These are phyloP conservation scores for Verticillium dahliae DNA, from an alignment of 2,329 filamentous ascomycete species.

Conservation along the genomic window DNA sequence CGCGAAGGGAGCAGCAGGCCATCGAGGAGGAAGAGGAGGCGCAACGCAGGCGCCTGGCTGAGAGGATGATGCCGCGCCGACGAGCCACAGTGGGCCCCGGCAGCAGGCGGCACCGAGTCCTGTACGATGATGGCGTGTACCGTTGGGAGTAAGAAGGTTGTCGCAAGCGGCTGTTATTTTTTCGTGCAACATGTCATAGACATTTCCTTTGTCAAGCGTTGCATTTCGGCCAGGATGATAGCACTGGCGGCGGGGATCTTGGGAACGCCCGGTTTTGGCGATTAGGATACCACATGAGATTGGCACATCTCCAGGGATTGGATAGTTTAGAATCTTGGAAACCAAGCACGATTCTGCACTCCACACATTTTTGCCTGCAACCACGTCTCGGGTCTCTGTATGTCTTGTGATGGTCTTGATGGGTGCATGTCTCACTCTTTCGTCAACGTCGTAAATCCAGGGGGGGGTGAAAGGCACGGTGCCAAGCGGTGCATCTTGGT, in stretches of 20 bases:
- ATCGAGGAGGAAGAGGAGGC: slow-evolving; percentile 29
- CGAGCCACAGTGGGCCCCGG: slow-evolving; percentile 28
- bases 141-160: slow-evolving; percentile 29
- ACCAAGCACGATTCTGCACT: background rate
- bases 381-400: background rate
- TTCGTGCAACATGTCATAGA: background rate
- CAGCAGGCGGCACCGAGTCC: slow-evolving; percentile 25
- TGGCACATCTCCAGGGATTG: background rate
- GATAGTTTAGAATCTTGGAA: background rate
- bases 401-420: slow-evolving; percentile 1
- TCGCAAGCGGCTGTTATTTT: background rate
- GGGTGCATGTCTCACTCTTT: slow-evolving; percentile 3
- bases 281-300: background rate
- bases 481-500: background rate
- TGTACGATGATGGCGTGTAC: slow-evolving; percentile 31
- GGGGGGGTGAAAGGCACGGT: background rate
- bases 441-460: background rate
- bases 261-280: background rate
- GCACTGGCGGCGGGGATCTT: background rate
- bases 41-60: slow-evolving; percentile 28
- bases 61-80: slow-evolving; percentile 32
- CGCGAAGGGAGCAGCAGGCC: slow-evolving; percentile 23
- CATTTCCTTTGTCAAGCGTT: background rate
- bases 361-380: background rate
- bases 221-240: background rate